Conservation (phyloP, 371 early-diverging fungal genomes). For the Fennellomyces sp. region DNA sequence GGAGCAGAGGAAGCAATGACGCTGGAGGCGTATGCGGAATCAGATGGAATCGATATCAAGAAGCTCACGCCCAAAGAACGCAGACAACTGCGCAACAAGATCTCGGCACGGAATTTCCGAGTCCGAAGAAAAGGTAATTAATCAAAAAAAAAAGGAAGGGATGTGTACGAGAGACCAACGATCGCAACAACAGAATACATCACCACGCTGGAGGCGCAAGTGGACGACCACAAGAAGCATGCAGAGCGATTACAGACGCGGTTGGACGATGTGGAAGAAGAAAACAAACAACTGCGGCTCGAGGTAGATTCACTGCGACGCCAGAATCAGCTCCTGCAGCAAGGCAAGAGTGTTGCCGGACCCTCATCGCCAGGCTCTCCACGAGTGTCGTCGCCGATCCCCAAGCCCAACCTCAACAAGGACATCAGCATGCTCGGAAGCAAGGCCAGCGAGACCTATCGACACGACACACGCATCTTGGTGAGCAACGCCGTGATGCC, state of each 20-base stretch:
- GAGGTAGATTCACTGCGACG: conserved; percentile 53
- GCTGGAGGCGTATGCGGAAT: conserved; percentile 26
- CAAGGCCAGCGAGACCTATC: conserved; percentile 49
- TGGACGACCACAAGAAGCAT: conserved; percentile 66
- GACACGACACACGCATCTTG: conserved; percentile 49
- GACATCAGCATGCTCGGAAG: conserved; percentile 49
- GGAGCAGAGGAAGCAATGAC: conserved; percentile 19
- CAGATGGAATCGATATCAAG: conserved; percentile 41
- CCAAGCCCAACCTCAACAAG: conserved; percentile 48
- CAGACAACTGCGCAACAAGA: conserved; percentile 86
- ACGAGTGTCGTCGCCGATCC: conserved; percentile 34
- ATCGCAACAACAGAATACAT: conserved; percentile 66
- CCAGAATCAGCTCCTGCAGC: conserved; percentile 38
- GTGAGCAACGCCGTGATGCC: conserved; percentile 56
- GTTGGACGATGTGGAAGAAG: conserved; percentile 51
- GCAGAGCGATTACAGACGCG: conserved; percentile 51
- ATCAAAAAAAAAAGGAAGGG: not conserved
- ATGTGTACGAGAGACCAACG: not conserved
- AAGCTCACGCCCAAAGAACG: conserved; percentile 77
- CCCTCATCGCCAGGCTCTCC: conserved; percentile 30
- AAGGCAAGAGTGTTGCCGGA: conserved; percentile 9
- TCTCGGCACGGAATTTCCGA: conserved; percentile 87
- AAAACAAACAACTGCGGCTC: conserved; percentile 59
- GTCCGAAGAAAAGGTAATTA: conserved; percentile 81
- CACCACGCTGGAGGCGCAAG: conserved; percentile 78